These are phyloP conservation scores for Globisporangium lucens DNA, from an alignment of 352 stramenopile species.

Conservation along the genomic window DNA sequence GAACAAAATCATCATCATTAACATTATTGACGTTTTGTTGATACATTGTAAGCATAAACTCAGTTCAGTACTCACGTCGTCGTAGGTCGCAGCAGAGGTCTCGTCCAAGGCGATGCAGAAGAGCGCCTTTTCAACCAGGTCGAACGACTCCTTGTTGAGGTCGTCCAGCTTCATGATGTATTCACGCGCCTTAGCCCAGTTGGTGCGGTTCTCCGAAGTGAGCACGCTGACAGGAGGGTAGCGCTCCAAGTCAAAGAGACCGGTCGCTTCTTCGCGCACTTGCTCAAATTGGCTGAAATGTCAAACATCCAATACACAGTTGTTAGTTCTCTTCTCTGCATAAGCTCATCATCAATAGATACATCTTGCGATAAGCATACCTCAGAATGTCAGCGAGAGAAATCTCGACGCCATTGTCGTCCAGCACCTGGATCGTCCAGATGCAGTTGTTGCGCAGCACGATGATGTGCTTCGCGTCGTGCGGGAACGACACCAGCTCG, in stretches of 20 bases:
- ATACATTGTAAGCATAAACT: background rate
- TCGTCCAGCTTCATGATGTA: constrained; percentile 85
- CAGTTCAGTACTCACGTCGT: constrained; percentile 39
- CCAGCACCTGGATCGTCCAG: constrained; percentile 78
- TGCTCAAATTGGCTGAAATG: constrained; percentile 70
- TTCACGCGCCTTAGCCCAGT: constrained; percentile 90
- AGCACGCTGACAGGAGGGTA: constrained; percentile 91
- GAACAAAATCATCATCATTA: background rate
- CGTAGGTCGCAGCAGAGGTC: constrained; percentile 70
- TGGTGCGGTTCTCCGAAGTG: constrained; percentile 93
- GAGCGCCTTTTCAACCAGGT: constrained; percentile 91
- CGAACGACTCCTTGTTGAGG: constrained; percentile 88
- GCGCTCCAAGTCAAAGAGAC: constrained; percentile 80
- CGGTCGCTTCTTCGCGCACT: constrained; percentile 81
- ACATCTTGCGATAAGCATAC: constrained; percentile 19
- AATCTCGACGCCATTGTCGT: constrained; percentile 67
- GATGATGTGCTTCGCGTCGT: constrained; percentile 91
- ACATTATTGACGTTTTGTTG: background rate
- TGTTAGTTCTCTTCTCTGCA: background rate
- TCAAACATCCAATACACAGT: background rate
- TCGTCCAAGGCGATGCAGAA: constrained; percentile 94
- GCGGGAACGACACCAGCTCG: constrained; percentile 86
- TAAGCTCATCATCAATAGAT: background rate
- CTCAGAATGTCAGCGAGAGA: constrained; percentile 74
- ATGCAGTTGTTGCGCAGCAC: constrained; percentile 92